Evolutionary conservation across 371 early-diverging fungal species (phyloP).

Genomic region (Mortierella sp.): DNA sequence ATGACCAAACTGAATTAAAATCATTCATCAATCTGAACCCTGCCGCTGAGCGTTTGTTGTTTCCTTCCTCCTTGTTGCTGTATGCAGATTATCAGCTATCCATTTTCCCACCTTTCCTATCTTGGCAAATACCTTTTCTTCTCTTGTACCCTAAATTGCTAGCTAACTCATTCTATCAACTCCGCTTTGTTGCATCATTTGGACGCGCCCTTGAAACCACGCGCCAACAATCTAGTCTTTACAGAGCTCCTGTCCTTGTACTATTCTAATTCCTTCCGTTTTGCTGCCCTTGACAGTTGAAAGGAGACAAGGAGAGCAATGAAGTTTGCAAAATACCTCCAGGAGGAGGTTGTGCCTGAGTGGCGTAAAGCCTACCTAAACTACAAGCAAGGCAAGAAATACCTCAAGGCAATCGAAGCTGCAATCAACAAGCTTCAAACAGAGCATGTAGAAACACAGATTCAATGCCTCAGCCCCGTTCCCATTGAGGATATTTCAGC

Average conservation of each 20-base stretch:
- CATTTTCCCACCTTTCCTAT: too few species aligned
- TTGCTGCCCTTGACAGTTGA: neutral
- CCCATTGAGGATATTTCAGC: neutral
- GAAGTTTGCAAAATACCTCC: slow-evolving; percentile 87
- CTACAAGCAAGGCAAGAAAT: slow-evolving; percentile 52
- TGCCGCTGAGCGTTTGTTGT: too few species aligned
- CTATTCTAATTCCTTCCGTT: neutral
- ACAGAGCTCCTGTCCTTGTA: neutral
- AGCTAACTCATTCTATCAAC: neutral
- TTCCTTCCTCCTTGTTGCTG: too few species aligned
- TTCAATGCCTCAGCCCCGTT: too few species aligned
- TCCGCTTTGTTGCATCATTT: neutral
- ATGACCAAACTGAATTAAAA: too few species aligned
- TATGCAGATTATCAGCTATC: too few species aligned
- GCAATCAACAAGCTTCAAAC: slow-evolving; percentile 21
- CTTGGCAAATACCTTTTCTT: too few species aligned
- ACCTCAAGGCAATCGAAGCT: slow-evolving; percentile 36
- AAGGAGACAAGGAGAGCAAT: slow-evolving; percentile 53
- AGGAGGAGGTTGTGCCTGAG: slow-evolving; percentile 84
- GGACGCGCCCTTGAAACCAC: neutral
- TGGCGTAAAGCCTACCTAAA: slow-evolving; percentile 85
- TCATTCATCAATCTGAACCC: too few species aligned
- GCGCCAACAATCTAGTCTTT: neutral
- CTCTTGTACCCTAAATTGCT: too few species aligned
- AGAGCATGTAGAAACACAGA: neutral